Percentiles rank a stretch among this genome's conserved stretches.
These are phyloP conservation scores for Wallemia ichthyophaga DNA, from an alignment of 1,284 basidiomycete species.

Conservation along the genomic window DNA sequence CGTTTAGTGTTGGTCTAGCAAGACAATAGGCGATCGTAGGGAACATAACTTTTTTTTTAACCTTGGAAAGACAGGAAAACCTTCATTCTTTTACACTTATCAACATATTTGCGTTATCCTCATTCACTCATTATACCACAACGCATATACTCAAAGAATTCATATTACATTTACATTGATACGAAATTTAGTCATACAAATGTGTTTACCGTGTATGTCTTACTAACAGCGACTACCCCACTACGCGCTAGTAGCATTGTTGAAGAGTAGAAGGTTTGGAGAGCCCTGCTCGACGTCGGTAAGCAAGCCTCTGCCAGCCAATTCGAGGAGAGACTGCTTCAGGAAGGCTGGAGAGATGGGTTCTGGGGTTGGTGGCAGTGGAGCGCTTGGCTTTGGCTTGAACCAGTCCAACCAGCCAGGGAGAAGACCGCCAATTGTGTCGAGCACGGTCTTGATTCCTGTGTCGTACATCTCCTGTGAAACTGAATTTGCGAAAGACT, in stretches of 20 bases:
- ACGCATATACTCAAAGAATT: background rate
- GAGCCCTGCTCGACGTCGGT: conserved; percentile 24
- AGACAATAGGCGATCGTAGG: too few species aligned
- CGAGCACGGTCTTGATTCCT: conserved; percentile 23
- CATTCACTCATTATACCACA: too few species aligned
- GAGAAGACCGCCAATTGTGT: conserved; percentile 13
- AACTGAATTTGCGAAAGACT: background rate
- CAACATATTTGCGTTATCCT: too few species aligned
- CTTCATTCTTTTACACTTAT: too few species aligned
- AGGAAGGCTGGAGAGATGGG: conserved; percentile 2
- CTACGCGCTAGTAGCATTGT: conserved; percentile 36
- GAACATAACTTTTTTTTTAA: too few species aligned
- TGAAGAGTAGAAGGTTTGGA: conserved; percentile 44
- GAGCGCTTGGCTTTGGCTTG: conserved; percentile 17
- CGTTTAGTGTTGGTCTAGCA: too few species aligned
- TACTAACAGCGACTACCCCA: too few species aligned
- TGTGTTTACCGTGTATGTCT: too few species aligned
- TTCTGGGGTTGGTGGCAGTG: conserved; percentile 17
- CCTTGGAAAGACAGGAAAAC: too few species aligned
- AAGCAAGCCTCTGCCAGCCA: conserved; percentile 29
- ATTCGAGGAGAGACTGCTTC: conserved; percentile 36
- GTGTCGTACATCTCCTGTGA: conserved; percentile 34
- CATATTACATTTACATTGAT: background rate
- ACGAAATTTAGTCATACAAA: background rate
- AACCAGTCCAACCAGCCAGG: conserved; percentile 29